These are phyloP conservation scores for Carex sylvatica DNA, from an alignment of 202 grass and related monocot species.

Conservation along the genomic window DNA sequence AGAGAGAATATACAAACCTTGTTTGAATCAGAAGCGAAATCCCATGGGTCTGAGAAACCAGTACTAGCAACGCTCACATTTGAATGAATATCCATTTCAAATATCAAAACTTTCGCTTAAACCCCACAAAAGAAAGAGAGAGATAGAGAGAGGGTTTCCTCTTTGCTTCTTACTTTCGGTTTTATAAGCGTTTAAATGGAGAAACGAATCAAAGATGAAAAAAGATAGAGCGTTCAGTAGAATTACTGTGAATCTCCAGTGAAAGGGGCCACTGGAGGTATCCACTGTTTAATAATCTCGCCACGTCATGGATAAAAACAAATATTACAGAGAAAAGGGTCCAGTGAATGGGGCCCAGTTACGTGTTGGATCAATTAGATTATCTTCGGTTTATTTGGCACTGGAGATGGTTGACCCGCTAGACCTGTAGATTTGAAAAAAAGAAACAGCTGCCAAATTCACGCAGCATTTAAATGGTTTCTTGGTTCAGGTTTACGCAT, in stretches of 20 bases:
- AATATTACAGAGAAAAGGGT: not conserved
- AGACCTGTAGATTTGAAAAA: not conserved
- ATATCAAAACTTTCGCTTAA: not conserved
- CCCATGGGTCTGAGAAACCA: constrained; percentile 17
- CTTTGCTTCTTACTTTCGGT: constrained; percentile 12
- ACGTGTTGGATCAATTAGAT: not conserved
- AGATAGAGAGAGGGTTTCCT: constrained; percentile 6
- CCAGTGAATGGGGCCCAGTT: not conserved
- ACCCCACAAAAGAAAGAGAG: not conserved
- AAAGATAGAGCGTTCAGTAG: not conserved
- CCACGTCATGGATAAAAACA: not conserved
- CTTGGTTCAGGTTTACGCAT: not conserved
- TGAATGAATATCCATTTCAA: constrained; percentile 25
- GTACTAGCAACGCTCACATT: constrained; percentile 16
- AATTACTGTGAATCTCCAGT: not conserved
- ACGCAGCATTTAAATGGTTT: not conserved
- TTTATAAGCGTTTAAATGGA: constrained; percentile 19
- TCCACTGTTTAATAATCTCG: not conserved
- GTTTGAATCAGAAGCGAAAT: not conserved
- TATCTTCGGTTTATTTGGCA: not conserved
- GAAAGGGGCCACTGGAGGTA: too few species aligned
- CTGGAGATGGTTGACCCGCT: not conserved
- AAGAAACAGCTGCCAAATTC: constrained; percentile 7
- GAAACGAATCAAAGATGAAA: constrained; percentile 21
- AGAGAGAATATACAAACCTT: constrained; percentile 16